These are phyloP conservation scores for Yamadazyma paraphyllophila DNA, from an alignment of 805 yeast genomes.

Conservation along the genomic window DNA sequence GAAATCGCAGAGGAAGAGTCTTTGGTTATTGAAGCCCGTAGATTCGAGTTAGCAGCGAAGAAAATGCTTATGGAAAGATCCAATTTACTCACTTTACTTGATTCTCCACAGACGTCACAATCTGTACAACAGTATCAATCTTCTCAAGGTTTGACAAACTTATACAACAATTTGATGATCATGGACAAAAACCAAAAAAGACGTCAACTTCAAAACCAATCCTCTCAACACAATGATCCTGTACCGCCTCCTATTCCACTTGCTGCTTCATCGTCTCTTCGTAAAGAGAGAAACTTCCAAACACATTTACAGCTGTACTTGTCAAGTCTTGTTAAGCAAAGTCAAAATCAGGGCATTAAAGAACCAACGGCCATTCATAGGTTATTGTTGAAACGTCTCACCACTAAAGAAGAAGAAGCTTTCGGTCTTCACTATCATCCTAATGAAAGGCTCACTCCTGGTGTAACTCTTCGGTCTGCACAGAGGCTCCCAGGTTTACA, in stretches of 20 bases:
- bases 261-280: constrained; percentile 52
- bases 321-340: constrained; percentile 35
- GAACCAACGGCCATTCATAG: constrained; percentile 42
- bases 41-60: constrained; percentile 89
- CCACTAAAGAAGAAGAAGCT: constrained; percentile 76
- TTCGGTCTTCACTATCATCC: constrained; percentile 81
- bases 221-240: constrained; percentile 30
- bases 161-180: constrained; percentile 74
- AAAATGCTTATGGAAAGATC: constrained; percentile 82
- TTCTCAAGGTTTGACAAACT: constrained; percentile 85
- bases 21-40: constrained; percentile 84
- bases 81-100: constrained; percentile 71
- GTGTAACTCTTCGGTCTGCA: constrained; percentile 78
- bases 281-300: constrained; percentile 40
- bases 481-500: constrained; percentile 43
- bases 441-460: constrained; percentile 66
- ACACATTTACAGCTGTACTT: constrained; percentile 46
- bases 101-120: constrained; percentile 80
- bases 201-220: constrained; percentile 45
- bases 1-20: constrained; percentile 98
- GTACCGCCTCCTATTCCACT: constrained; percentile 58
- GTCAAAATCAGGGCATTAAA: constrained; percentile 23
- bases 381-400: constrained; percentile 53
- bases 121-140: constrained; percentile 73
- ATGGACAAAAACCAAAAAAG: constrained; percentile 61